Evolutionary conservation across 2,329 filamentous ascomycete genomes (phyloP).

Genomic region (Atkinsonella texensis): DNA sequence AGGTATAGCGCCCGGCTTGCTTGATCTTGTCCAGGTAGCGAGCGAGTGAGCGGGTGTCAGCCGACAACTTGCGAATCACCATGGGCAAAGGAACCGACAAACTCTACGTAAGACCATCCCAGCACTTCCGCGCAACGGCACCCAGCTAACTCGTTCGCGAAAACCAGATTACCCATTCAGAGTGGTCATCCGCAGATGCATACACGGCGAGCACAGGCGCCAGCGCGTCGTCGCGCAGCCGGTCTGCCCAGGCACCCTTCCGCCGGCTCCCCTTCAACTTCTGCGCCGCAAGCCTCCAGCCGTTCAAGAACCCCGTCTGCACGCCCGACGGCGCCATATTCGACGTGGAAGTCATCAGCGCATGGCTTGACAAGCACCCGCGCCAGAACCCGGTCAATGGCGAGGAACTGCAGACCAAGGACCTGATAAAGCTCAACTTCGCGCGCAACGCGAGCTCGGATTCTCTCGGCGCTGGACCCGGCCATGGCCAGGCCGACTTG

Average conservation of each 20-base stretch:
- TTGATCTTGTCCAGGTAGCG: background rate
- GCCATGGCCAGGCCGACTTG: slow-evolving; percentile 59
- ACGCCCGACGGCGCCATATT: slow-evolving; percentile 81
- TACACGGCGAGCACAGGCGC: slow-evolving; percentile 72
- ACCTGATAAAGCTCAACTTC: slow-evolving; percentile 85
- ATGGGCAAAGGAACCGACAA: slow-evolving; percentile 35
- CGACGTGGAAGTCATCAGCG: slow-evolving; percentile 84
- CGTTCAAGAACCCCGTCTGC: slow-evolving; percentile 90
- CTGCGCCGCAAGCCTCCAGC: slow-evolving; percentile 90
- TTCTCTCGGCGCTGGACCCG: slow-evolving; percentile 32
- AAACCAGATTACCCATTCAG: slow-evolving; percentile 77
- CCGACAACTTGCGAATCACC: slow-evolving; percentile 3
- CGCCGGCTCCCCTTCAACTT: slow-evolving; percentile 94
- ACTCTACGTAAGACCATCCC: slow-evolving; percentile 25
- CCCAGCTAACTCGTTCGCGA: slow-evolving; percentile 1
- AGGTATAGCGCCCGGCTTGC: background rate
- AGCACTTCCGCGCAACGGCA: background rate
- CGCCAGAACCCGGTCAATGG: slow-evolving; percentile 86
- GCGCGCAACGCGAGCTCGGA: slow-evolving; percentile 70
- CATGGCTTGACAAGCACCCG: slow-evolving; percentile 82
- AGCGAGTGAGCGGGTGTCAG: no score
- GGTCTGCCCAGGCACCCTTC: slow-evolving; percentile 47
- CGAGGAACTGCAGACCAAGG: slow-evolving; percentile 61
- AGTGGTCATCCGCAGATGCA: slow-evolving; percentile 87
- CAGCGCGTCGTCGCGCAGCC: slow-evolving; percentile 44